Conservation (phyloP, 495 filamentous ascomycete genomes). For the Margaritispora aquatica region DNA sequence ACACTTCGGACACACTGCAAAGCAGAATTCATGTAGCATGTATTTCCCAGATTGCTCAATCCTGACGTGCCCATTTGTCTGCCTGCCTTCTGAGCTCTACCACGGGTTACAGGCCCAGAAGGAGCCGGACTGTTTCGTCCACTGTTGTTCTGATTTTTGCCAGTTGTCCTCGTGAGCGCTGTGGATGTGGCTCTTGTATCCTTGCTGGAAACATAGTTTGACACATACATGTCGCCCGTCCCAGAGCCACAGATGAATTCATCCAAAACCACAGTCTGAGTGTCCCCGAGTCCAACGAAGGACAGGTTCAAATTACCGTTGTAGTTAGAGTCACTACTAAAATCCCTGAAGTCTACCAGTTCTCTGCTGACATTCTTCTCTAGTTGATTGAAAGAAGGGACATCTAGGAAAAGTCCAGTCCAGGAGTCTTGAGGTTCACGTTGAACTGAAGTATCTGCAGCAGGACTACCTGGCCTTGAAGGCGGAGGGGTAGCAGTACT, state of each 20-base stretch:
- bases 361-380: conserved; percentile 64
- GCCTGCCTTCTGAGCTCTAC: conserved; percentile 57
- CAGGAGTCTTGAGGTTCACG: conserved; percentile 41
- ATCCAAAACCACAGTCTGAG: conserved; percentile 70
- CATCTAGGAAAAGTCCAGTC: conserved; percentile 64
- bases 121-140: conserved; percentile 62
- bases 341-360: conserved; percentile 60
- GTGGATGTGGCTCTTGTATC: conserved; percentile 9
- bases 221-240: conserved; percentile 60
- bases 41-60: conserved; percentile 87
- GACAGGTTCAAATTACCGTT: conserved; percentile 62
- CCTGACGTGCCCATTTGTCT: conserved; percentile 69
- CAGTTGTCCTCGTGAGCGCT: conserved; percentile 1
- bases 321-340: conserved; percentile 69
- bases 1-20: conserved; percentile 88
- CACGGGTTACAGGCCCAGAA: conserved; percentile 52
- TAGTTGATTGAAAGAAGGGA: conserved; percentile 62
- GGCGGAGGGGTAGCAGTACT: conserved; percentile 21
- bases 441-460: conserved; percentile 9
- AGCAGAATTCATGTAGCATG: conserved; percentile 98
- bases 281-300: conserved; percentile 57
- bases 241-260: conserved; percentile 59
- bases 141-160: conserved; percentile 28
- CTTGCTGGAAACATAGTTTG: conserved; percentile 38
- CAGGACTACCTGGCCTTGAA: conserved; percentile 22